These are phyloP conservation scores for Gloeophyllum trabeum DNA, from an alignment of 768 basidiomycete species.

Conservation along the genomic window DNA sequence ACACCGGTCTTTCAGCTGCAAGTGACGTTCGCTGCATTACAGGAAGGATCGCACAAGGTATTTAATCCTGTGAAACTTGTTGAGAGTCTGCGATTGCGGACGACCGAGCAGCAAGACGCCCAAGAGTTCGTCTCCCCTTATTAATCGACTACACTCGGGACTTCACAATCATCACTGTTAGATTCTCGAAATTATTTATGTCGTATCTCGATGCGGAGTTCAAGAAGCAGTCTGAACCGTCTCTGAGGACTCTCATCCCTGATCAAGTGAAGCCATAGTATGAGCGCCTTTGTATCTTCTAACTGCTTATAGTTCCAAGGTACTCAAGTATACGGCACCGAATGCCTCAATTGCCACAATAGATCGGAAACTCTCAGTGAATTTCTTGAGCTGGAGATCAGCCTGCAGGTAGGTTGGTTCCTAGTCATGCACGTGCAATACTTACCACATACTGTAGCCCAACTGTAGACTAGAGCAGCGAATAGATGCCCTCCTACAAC, in stretches of 20 bases:
- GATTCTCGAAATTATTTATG: constrained; percentile 94
- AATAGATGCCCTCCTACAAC: constrained; percentile 48
- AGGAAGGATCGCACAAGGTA: constrained; percentile 53
- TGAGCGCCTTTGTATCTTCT: constrained; percentile 20
- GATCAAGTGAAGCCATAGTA: too few species aligned
- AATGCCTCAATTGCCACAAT: constrained; percentile 58
- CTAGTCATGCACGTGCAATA: not conserved
- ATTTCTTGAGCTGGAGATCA: constrained; percentile 86
- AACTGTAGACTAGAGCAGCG: constrained; percentile 67
- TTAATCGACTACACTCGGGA: not conserved
- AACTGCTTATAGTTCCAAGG: constrained; percentile 70
- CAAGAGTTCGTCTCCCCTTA: constrained; percentile 58
- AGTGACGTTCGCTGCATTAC: constrained; percentile 77
- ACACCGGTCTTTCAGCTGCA: constrained; percentile 74
- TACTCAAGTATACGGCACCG: constrained; percentile 67
- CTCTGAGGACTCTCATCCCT: constrained; percentile 56
- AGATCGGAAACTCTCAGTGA: constrained; percentile 58
- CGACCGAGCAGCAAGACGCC: constrained; percentile 90
- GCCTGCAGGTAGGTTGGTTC: constrained; percentile 44
- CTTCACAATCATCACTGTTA: constrained; percentile 17
- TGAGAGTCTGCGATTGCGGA: constrained; percentile 70
- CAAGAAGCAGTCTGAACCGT: constrained; percentile 58
- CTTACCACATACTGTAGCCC: constrained; percentile 28
- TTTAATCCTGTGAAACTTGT: constrained; percentile 83
- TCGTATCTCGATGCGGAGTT: constrained; percentile 82